Evolutionary conservation across 495 filamentous ascomycete species (phyloP), one percentile per base, ranked within the genome.

Genomic region (Penicillium atrosanguineum): DNA sequence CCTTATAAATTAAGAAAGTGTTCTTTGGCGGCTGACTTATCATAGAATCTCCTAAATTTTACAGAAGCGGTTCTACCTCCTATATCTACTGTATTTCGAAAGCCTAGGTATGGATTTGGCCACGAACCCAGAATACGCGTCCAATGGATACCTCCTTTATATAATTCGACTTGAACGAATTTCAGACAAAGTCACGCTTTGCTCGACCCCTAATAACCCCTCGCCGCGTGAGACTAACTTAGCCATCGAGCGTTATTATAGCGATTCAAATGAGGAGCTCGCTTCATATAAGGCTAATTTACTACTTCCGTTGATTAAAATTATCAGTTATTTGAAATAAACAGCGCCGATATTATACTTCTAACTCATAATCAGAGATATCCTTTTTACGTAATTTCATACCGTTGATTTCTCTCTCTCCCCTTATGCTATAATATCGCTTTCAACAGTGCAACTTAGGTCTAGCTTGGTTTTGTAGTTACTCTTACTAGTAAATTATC

Each of bases 61-160:
- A 11, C 59, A 65, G 42, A 59, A 65, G 18, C 56, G 31, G 11
- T 59, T 43, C 36, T 46, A 38, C 7, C 57, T 61, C 26, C 46
- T 50, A 31, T 52, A 50, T 44, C 16, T 50, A 2, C 25, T 50
- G 6, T 49, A 57, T 48, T 31, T 65, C n/a, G 62, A 65, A 40
- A 46, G 36, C 11, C 38, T 49, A 7, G 50, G 56, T 21, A 42
- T 51, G 23, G 29, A 29, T 14, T 39, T 65, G 14, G 49, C 59
- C 8, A 43, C 46, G 11, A 31, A 50, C 12, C 36, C 37, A 5
- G 54, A 56, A 38, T 55, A 55, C 21, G 26, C 48, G 4, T 60
- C 53, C 7, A 7, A 28, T 7, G 4, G 26, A 28, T 28, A 28
- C 7, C 26, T 28, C 7, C 4, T 28, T 28, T 7, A 28, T 28